phyloP scores from a whole-genome alignment of 176 grass and related monocot species.

The Canna indica region DNA sequence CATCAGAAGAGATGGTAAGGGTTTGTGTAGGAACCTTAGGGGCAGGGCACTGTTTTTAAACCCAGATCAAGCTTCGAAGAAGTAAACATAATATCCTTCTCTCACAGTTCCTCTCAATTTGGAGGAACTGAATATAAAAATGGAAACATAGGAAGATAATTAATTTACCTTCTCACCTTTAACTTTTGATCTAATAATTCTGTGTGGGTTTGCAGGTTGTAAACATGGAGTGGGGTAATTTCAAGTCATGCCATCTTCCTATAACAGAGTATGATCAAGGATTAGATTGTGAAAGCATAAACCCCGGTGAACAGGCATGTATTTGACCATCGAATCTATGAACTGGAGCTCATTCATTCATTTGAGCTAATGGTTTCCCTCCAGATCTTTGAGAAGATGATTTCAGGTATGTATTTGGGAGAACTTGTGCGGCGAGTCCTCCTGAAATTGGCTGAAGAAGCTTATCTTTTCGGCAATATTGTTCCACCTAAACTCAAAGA shows the following conservation, averaged over 20 bases:
- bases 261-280: slow-evolving; percentile 56
- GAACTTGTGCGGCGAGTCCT: slow-evolving; percentile 73
- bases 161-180: slow-evolving; percentile 3
- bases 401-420: slow-evolving; percentile 75
- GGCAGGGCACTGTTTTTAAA: no score
- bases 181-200: background rate
- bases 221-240: slow-evolving; percentile 96
- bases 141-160: no score
- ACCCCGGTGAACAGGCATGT: slow-evolving; percentile 79
- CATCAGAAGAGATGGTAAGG: slow-evolving; percentile 67
- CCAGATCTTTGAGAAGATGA: slow-evolving; percentile 92
- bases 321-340: no score
- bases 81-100: no score
- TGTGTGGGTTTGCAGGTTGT: slow-evolving; percentile 47
- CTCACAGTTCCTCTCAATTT: no score
- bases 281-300: slow-evolving; percentile 66
- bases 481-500: background rate
- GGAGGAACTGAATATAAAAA: no score
- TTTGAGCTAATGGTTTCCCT: slow-evolving; percentile 7
- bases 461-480: slow-evolving; percentile 31
- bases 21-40: no score
- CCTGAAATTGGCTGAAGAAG: slow-evolving; percentile 48
- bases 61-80: no score
- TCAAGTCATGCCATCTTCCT: slow-evolving; percentile 46
- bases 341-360: no score